Conservation (phyloP, 148 eudicot species). For the Simmondsia chinensis region DNA sequence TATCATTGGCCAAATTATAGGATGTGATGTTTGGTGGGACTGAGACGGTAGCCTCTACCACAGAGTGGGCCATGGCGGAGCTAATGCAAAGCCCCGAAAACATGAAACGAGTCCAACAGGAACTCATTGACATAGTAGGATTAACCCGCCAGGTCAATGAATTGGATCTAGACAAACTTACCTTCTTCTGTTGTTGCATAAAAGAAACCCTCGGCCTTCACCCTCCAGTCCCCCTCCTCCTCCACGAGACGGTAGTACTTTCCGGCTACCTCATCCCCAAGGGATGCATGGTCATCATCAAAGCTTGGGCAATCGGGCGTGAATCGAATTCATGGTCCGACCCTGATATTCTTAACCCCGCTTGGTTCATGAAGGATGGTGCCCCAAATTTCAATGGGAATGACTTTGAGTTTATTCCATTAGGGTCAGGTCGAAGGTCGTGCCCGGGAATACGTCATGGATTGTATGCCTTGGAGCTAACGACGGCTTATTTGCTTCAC, state of each 20-base stretch:
- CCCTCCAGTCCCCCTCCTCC: constrained; percentile 58
- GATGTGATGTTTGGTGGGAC: no score
- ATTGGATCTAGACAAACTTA: constrained; percentile 42
- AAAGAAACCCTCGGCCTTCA: constrained; percentile 55
- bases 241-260: constrained; percentile 40
- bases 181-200: constrained; percentile 34
- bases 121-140: constrained; percentile 32
- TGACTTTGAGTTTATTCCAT: constrained; percentile 58
- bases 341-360: constrained; percentile 32
- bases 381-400: constrained; percentile 49
- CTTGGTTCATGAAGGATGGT: constrained; percentile 26
- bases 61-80: no score
- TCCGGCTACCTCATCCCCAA: constrained; percentile 39
- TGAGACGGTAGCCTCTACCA: no score
- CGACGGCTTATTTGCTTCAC: constrained; percentile 51
- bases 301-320: constrained; percentile 40
- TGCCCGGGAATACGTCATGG: constrained; percentile 86
- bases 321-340: constrained; percentile 38
- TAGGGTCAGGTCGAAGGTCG: constrained; percentile 74
- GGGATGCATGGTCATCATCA: constrained; percentile 42
- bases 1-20: no score
- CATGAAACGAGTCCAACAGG: constrained; percentile 53
- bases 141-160: constrained; percentile 40
- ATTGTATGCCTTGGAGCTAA: constrained; percentile 54
- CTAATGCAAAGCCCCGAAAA: no score